phyloP scores from a whole-genome alignment of 1,284 basidiomycete genomes.

The Fomitopsis schrenkii region DNA sequence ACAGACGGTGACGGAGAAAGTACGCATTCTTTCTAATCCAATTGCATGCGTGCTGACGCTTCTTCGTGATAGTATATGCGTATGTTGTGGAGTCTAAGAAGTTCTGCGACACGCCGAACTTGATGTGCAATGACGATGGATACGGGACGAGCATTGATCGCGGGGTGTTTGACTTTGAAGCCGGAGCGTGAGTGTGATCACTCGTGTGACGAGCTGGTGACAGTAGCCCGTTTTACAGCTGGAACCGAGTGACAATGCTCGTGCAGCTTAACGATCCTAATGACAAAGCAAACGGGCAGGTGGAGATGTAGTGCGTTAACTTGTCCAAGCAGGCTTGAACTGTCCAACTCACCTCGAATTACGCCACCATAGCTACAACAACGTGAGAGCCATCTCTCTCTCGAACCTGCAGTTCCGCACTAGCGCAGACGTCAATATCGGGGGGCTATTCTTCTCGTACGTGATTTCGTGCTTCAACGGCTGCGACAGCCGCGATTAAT shows the following conservation, averaged over 20 bases:
- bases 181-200: slow-evolving; percentile 45
- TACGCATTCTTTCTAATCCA: slow-evolving; percentile 14
- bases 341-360: neutral
- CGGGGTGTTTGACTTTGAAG: slow-evolving; percentile 33
- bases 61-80: slow-evolving; percentile 29
- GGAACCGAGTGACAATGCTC: slow-evolving; percentile 26
- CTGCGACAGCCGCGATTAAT: neutral
- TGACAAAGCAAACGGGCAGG: slow-evolving; percentile 24
- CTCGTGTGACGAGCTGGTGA: neutral
- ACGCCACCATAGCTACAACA: slow-evolving; percentile 22
- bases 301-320: slow-evolving; percentile 23
- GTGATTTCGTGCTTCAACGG: slow-evolving; percentile 1
- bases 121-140: slow-evolving; percentile 35
- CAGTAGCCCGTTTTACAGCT: slow-evolving; percentile 14
- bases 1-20: slow-evolving; percentile 38
- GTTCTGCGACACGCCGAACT: slow-evolving; percentile 21
- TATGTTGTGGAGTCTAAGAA: slow-evolving; percentile 24
- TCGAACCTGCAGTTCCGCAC: slow-evolving; percentile 22
- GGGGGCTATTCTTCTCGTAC: slow-evolving; percentile 44
- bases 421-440: slow-evolving; percentile 30
- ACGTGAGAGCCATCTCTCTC: slow-evolving; percentile 24
- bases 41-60: neutral
- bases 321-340: neutral
- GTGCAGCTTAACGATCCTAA: slow-evolving; percentile 25
- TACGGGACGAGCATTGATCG: slow-evolving; percentile 40